Conservation (phyloP, 2,329 filamentous ascomycete genomes). For the Aspergillus sp. region DNA sequence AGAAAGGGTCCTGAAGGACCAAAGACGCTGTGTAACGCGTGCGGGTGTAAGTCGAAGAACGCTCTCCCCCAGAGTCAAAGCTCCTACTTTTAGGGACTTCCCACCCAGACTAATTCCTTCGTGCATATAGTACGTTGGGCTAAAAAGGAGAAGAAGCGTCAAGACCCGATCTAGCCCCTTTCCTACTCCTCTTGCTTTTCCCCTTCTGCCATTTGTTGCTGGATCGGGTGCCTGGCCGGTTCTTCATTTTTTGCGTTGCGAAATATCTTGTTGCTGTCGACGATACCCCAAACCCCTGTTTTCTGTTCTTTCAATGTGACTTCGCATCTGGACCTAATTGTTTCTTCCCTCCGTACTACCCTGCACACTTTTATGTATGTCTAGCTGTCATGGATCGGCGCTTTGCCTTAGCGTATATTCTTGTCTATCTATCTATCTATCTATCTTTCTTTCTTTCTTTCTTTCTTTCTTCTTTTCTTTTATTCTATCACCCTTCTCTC, state of each 20-base stretch:
- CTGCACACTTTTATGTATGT: not conserved
- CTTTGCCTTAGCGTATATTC: constrained; percentile 2
- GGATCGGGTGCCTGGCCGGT: not conserved
- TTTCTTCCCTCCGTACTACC: too few relatives aligned
- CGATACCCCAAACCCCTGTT: not conserved
- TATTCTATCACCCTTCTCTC: too few relatives aligned
- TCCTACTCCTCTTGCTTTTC: not conserved
- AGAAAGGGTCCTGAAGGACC: constrained; percentile 88
- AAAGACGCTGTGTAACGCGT: constrained; percentile 94
- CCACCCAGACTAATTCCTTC: not conserved
- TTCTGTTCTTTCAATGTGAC: not conserved
- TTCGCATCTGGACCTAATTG: not conserved
- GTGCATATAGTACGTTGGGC: constrained; percentile 54
- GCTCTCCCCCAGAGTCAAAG: not conserved
- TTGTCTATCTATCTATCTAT: too few relatives aligned
- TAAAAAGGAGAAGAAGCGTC: constrained; percentile 74
- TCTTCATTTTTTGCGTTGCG: not conserved
- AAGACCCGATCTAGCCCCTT: constrained; percentile 22
- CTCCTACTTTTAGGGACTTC: not conserved
- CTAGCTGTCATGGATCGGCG: not conserved
- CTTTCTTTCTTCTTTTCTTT: not conserved
- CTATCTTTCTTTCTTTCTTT: too few relatives aligned
- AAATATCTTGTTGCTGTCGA: not conserved
- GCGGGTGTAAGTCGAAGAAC: constrained; percentile 63
- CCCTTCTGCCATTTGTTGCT: not conserved